Evolutionary conservation across 2,329 filamentous ascomycete genomes (phyloP).

Genomic region (Penicillium corylophilum): DNA sequence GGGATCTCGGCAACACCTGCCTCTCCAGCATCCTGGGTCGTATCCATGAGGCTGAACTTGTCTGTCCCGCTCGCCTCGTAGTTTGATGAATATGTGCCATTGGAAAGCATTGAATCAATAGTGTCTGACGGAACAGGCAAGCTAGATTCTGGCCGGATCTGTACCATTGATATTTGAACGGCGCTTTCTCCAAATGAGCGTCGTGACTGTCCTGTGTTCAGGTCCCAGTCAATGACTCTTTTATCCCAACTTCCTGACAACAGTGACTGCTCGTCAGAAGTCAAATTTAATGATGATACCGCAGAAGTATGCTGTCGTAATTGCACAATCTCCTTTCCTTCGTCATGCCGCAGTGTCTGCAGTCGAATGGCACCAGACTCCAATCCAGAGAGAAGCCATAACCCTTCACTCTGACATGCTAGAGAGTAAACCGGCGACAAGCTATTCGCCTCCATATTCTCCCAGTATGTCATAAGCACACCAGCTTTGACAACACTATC

Average conservation of each 20-base stretch:
- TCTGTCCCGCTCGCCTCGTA: conserved; percentile 63
- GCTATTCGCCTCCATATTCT: conserved; percentile 77
- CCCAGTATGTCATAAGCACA: conserved; percentile 95
- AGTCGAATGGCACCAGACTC: conserved; percentile 92
- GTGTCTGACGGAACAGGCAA: conserved; percentile 73
- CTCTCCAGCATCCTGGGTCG: conserved; percentile 35
- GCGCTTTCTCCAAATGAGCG: conserved; percentile 75
- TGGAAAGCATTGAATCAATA: conserved; percentile 50
- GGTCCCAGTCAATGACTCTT: conserved; percentile 87
- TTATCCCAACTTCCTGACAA: conserved; percentile 97
- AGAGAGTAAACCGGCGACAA: conserved; percentile 94
- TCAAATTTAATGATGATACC: conserved; percentile 80
- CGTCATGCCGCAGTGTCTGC: conserved; percentile 89
- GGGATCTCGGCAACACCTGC: conserved; percentile 54
- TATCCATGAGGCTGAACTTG: conserved; percentile 49
- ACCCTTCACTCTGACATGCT: conserved; percentile 81
- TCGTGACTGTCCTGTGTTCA: conserved; percentile 77
- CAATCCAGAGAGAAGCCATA: conserved; percentile 88
- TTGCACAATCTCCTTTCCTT: conserved; percentile 82
- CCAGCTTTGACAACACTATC: conserved; percentile 96
- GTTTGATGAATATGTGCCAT: conserved; percentile 74
- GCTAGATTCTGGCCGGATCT: conserved; percentile 75
- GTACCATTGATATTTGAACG: conserved; percentile 83
- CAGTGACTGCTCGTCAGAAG: conserved; percentile 80
- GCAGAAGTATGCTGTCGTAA: conserved; percentile 84